phyloP scores from a whole-genome alignment of 2,329 filamentous ascomycete species.

The Endoconidiophora polonica region DNA sequence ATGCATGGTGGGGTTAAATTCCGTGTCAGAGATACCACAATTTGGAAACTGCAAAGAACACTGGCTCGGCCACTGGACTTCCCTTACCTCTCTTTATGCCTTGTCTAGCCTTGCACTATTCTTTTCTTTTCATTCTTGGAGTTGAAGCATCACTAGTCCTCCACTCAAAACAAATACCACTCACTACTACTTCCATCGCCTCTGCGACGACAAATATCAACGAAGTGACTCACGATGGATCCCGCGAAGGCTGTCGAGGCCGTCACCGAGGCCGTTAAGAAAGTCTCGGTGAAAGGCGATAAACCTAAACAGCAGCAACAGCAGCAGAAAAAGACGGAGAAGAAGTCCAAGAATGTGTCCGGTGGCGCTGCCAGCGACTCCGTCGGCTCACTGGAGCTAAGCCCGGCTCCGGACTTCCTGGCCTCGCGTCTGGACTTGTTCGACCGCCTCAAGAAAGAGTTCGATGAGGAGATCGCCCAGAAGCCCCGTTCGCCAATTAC shows the following conservation, averaged over 20 bases:
- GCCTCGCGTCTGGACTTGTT: slow-evolving; percentile 59
- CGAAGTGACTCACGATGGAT: slow-evolving; percentile 24
- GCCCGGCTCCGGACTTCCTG: slow-evolving; percentile 55
- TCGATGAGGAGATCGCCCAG: slow-evolving; percentile 56
- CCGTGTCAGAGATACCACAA: not conserved
- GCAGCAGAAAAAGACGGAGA: slow-evolving; percentile 19
- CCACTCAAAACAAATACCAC: not conserved
- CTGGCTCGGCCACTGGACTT: not conserved
- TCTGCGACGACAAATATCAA: not conserved
- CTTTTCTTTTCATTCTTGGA: not conserved
- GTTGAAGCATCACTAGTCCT: not conserved
- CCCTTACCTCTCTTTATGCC: not conserved
- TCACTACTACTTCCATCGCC: not conserved
- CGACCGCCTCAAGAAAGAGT: slow-evolving; percentile 70
- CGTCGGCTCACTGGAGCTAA: slow-evolving; percentile 29
- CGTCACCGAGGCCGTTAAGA: slow-evolving; percentile 42
- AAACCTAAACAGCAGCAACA: slow-evolving; percentile 13
- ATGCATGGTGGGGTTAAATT: slow-evolving; percentile 1
- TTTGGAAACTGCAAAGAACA: not conserved
- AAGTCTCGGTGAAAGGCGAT: slow-evolving; percentile 35
- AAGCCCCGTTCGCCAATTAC: slow-evolving; percentile 60
- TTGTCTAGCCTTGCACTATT: not conserved
- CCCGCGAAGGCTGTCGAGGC: slow-evolving; percentile 30
- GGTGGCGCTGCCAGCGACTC: slow-evolving; percentile 22
- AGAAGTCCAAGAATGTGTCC: slow-evolving; percentile 28